phyloP scores from a whole-genome alignment of 306 rosid genomes.

The Begonia peltatifolia region DNA sequence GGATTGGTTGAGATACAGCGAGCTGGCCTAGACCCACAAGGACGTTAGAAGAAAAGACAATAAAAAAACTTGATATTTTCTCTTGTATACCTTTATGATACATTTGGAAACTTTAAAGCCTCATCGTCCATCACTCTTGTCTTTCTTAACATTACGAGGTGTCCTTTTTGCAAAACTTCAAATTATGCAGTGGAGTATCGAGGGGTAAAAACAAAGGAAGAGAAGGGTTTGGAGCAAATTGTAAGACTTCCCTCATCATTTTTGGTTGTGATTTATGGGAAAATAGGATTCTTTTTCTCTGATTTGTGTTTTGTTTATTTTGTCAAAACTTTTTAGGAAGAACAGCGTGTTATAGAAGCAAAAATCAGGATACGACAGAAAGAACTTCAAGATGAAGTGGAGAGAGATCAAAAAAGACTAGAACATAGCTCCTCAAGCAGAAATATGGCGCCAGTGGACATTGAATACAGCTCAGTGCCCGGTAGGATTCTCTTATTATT shows the following conservation, averaged over 20 bases:
- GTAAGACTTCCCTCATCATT: conserved; percentile 27
- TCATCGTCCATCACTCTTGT: conserved; percentile 13
- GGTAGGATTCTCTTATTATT: conserved; percentile 25
- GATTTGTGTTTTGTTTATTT: not conserved
- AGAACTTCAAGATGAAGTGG: conserved; percentile 84
- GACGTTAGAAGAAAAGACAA: too few species aligned
- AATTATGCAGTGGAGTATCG: conserved; percentile 97
- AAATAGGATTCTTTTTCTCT: conserved; percentile 5
- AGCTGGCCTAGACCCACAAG: too few species aligned
- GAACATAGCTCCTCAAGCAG: conserved; percentile 37
- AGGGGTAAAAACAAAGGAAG: conserved; percentile 93
- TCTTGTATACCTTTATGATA: too few species aligned
- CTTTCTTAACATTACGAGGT: conserved; percentile 55
- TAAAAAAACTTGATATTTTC: too few species aligned
- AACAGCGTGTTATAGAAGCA: conserved; percentile 98
- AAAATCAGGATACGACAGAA: conserved; percentile 87
- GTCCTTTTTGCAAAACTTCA: conserved; percentile 88
- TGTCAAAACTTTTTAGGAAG: conserved; percentile 44
- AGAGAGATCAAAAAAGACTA: conserved; percentile 68
- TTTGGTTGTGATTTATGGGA: conserved; percentile 2
- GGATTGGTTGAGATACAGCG: too few species aligned
- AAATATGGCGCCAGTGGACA: conserved; percentile 30
- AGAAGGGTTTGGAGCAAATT: conserved; percentile 80
- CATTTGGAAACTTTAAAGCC: not conserved
- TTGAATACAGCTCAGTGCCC: conserved; percentile 43